A percentile compares a stretch with the other conserved stretches of the same genome.
phyloP scores from a whole-genome alignment of 2,329 filamentous ascomycete genomes.

The Pseudogymnoascus sp. region DNA sequence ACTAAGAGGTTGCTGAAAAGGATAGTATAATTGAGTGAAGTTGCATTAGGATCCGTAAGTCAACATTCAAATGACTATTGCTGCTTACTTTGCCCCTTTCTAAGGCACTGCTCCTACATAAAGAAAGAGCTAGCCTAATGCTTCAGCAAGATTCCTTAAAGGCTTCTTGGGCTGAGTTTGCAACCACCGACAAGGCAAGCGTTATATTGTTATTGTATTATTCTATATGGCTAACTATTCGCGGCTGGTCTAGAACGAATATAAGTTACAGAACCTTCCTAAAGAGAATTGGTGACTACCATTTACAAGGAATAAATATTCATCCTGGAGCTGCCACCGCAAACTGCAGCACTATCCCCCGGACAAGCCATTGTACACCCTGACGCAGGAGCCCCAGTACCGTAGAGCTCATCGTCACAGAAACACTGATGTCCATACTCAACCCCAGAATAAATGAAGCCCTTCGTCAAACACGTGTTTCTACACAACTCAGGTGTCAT shows the following conservation, averaged over 20 bases:
- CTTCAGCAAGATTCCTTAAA: not conserved
- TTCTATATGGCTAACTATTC: not conserved
- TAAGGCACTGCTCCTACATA: not conserved
- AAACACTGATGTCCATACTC: not conserved
- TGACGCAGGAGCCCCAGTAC: not conserved
- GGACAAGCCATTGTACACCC: slow-evolving; percentile 1
- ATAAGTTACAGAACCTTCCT: not conserved
- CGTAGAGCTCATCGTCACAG: slow-evolving; percentile 4
- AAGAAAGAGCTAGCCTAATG: not conserved
- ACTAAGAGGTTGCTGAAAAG: no score
- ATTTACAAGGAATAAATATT: slow-evolving; percentile 6
- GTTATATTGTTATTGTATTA: not conserved
- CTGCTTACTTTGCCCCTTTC: not conserved
- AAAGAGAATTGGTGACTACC: not conserved
- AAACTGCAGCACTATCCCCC: not conserved
- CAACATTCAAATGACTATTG: no score
- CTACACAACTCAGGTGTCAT: slow-evolving; percentile 11
- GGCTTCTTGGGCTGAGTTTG: not conserved
- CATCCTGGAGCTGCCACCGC: not conserved
- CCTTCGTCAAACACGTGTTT: not conserved
- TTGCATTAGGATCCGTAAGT: no score
- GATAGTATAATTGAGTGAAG: no score
- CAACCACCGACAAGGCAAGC: not conserved
- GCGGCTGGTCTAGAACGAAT: not conserved
- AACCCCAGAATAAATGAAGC: not conserved